Evolutionary conservation across 1,284 basidiomycete species (phyloP).

Genomic region (Caloboletus inedulis): DNA sequence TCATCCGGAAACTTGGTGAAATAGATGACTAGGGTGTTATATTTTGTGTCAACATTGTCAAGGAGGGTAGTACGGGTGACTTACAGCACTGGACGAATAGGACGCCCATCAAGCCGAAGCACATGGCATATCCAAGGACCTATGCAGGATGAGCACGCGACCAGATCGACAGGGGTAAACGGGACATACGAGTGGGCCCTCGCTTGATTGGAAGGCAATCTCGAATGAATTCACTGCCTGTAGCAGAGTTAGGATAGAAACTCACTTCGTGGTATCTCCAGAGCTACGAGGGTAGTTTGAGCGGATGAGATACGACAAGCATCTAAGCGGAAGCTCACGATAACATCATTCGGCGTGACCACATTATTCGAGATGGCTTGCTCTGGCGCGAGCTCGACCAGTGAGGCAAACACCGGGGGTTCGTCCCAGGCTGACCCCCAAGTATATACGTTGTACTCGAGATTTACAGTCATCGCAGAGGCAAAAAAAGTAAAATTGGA

Average conservation of each 20-base stretch:
- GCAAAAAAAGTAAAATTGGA: background rate
- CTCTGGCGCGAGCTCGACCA: background rate
- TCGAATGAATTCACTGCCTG: background rate
- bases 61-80: background rate
- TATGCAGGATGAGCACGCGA: background rate
- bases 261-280: conserved; percentile 6
- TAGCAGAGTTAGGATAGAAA: background rate
- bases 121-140: conserved; percentile 15
- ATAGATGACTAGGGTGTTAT: conserved; percentile 11
- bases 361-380: background rate
- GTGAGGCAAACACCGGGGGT: background rate
- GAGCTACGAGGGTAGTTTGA: background rate
- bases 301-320: background rate
- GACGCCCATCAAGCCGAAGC: conserved; percentile 14
- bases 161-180: background rate
- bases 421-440: background rate
- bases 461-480: background rate
- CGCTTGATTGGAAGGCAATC: background rate
- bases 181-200: conserved; percentile 11
- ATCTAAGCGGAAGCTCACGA: background rate
- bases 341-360: background rate
- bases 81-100: conserved; percentile 14
- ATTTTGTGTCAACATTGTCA: background rate
- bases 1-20: conserved; percentile 14
- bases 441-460: background rate